Percentiles rank a stretch among this genome's conserved stretches.
Evolutionary conservation across 106 monocot species (phyloP).

Genomic region (Xerophyta viscosa): DNA sequence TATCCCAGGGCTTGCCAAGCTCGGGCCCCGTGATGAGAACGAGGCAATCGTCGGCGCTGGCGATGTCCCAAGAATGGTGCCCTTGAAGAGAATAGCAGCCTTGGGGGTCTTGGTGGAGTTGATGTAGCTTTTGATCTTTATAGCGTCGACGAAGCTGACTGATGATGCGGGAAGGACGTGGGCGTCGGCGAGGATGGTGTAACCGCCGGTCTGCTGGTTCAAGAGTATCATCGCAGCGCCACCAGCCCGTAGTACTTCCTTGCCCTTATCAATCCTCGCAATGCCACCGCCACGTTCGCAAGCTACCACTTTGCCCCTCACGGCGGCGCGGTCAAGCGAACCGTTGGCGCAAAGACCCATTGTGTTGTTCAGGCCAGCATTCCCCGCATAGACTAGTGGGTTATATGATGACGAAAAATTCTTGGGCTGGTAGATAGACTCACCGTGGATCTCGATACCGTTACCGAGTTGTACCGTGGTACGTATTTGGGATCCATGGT

Average conservation of each 20-base stretch:
- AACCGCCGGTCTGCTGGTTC: neutral
- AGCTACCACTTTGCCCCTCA: constrained; percentile 6
- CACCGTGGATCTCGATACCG: neutral
- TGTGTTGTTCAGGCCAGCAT: neutral
- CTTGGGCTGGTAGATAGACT: too few species aligned
- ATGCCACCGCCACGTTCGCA: too few species aligned
- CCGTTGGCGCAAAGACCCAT: neutral
- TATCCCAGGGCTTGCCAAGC: neutral
- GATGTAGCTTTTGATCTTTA: neutral
- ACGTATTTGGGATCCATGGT: constrained; percentile 8
- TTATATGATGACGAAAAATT: too few species aligned
- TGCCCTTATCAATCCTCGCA: neutral
- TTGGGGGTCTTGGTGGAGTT: neutral
- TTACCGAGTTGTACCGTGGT: constrained; percentile 7
- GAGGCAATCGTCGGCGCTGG: neutral
- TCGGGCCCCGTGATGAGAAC: constrained; percentile 1
- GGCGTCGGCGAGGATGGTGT: neutral
- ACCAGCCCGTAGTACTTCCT: neutral
- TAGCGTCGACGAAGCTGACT: neutral
- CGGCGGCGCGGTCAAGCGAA: neutral
- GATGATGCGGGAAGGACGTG: neutral
- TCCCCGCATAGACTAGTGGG: too few species aligned
- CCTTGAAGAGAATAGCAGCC: neutral
- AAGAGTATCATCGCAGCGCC: neutral
- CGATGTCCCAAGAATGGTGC: neutral